Base-by-base conservation (phyloP, 108 stramenopile genomes). In the Bacterosira constricta region DNA sequence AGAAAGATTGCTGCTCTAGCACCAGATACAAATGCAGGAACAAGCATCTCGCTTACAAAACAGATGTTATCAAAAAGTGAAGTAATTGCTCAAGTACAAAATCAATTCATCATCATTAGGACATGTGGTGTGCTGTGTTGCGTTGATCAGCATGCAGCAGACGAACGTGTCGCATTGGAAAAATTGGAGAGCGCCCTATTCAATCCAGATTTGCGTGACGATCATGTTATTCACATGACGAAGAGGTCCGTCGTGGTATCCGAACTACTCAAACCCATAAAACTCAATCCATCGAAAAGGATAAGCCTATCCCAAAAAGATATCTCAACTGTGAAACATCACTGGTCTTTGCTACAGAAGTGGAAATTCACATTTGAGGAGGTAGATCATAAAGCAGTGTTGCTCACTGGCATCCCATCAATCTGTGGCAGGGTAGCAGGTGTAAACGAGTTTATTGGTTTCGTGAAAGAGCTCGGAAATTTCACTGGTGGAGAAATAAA, bases 141-240 rank as follows among this genome's bases (percentile, higher is more conserved):
- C 3, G 74, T 83, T n/a, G 82, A 83, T 35, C 82, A 83, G 49
- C 82, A 83, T 42, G 82, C 82, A 1, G 82, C 79, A 26, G 82
- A 83, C 41, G 82, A 83, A 36, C 44, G 82, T 2, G 64, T 83
- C 1, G 68, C 77, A 12, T 34, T 83, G 18, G 82, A 83, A 55
- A 62, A 67, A 12, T 23, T 83, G 11, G 82, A 83, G 38, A 57
- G 60, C 1, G 68, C 78, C 0, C 41, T 83, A 26, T 68, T 61
- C 18, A 36, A 46, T 68, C 49, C 46, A 31, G 61, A 73, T 27
- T 29, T 63, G 4, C 39, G 64, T 10, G 72, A 79, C 23, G 31
- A 35, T 4, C 47, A 53, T 20, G 36, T 34, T 18, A 59, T 75
- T 41, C 41, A 54, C 23, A 45, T 79, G 57, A 74, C 71, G 8